Base-by-base conservation (phyloP, 139 green algal genomes). In the Haematococcus sp. region DNA sequence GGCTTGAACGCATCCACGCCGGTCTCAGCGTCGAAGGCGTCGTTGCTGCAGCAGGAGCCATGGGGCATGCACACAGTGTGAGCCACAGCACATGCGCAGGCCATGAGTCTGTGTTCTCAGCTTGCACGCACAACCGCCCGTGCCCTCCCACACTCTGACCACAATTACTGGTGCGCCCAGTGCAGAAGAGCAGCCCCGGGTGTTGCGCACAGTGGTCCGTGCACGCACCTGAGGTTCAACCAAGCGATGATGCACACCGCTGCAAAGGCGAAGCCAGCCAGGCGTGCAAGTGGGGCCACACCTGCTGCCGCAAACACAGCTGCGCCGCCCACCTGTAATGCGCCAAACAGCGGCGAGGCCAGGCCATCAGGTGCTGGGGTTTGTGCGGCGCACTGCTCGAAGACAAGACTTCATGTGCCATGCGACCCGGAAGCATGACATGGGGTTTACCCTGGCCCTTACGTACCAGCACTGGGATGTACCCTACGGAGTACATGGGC, bases 401-500 rank as follows among this genome's bases (percentile, higher is more conserved):
- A 55, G 46, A 17, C 46, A 55, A 17, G 15, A 23, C 13, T 7
- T 49, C 13, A 49, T 52, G 22, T 23, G 20, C 15, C 15, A 54
- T 46, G 20, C 60, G 30, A 13, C 25, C 22, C 60, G 40, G 5
- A 44, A 17, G 63, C 4, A 54, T 49, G 40, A 49, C 40, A 49
- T 49, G 40, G 40, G 40, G 40, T 49, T 49, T 49, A 49, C 56
- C n/a, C 19, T 25, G 15, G 4, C 56, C 25, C 5, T 54, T 13
- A 13, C 85, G 78, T 67, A 96, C 92, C 78, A 95, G 52, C 11
- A 98, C 86, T 25, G 93, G 94, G 3, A 93, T 83, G n/a, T 94
- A 74, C 11, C 84, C 91, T 0, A 98, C 94, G 1, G 92, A 93
- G 76, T 97, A 98, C 90, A 98, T 98, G 46, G 93, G 93, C 4